phyloP scores from a whole-genome alignment of 257 asterid genomes.

The Lantana camara region DNA sequence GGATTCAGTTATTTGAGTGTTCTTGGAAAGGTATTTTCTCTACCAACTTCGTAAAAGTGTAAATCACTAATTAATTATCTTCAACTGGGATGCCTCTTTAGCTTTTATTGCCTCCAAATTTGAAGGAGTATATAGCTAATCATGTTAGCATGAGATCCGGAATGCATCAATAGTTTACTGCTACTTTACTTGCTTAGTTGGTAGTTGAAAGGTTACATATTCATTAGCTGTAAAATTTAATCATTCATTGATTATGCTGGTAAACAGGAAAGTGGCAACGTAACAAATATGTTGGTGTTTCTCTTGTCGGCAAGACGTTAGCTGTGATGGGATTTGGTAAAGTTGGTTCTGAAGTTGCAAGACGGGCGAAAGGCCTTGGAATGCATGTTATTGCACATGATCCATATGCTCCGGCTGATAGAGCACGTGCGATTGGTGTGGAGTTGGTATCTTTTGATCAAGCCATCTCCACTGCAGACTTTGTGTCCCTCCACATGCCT shows the following conservation, averaged over 20 bases:
- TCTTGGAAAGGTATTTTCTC: not conserved
- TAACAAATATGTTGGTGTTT: conserved; percentile 62
- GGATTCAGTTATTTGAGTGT: not conserved
- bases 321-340: conserved; percentile 97
- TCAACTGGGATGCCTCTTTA: not conserved
- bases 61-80: not conserved
- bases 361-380: conserved; percentile 97
- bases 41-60: not conserved
- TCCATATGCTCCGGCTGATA: conserved; percentile 97
- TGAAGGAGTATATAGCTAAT: not conserved
- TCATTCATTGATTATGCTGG: conserved; percentile 9
- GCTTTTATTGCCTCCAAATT: conserved; percentile 10
- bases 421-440: conserved; percentile 93
- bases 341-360: conserved; percentile 71
- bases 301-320: conserved; percentile 90
- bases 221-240: not conserved
- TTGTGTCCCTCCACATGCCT: conserved; percentile 96
- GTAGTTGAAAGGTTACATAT: not conserved
- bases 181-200: not conserved
- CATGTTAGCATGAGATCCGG: not conserved
- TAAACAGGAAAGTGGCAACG: conserved; percentile 84
- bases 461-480: conserved; percentile 82
- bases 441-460: conserved; percentile 85
- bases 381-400: conserved; percentile 94
- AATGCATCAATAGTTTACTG: not conserved